phyloP scores from a whole-genome alignment of 345 rosid species.

The Citrus cavaleriei region DNA sequence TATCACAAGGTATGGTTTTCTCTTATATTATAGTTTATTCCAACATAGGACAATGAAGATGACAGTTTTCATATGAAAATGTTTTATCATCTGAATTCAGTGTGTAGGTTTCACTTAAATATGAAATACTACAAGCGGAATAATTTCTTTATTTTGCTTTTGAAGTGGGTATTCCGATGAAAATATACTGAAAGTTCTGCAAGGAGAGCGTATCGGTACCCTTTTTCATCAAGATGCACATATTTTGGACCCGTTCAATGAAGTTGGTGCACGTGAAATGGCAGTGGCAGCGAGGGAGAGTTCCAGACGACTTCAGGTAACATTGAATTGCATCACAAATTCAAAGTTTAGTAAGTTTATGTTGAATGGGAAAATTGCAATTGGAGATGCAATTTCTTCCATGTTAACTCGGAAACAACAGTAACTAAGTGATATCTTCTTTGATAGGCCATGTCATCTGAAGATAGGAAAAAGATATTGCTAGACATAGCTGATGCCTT shows the following conservation, averaged over 20 bases:
- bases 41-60: neutral
- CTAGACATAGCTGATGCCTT: constrained; percentile 79
- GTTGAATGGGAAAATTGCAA: constrained; percentile 6
- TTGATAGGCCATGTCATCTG: constrained; percentile 62
- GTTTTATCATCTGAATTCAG: neutral
- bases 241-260: constrained; percentile 56
- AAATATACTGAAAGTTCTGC: constrained; percentile 75
- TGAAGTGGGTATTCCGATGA: constrained; percentile 74
- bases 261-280: constrained; percentile 68
- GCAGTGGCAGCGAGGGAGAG: constrained; percentile 94
- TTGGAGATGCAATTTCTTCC: neutral
- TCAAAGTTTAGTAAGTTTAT: constrained; percentile 4
- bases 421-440: constrained; percentile 16
- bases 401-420: neutral
- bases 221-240: constrained; percentile 92
- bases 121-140: neutral
- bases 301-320: constrained; percentile 89
- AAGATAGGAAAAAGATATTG: constrained; percentile 71
- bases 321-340: neutral
- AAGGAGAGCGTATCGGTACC: constrained; percentile 85
- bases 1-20: constrained; percentile 71
- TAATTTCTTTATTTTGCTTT: constrained; percentile 21
- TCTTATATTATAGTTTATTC: constrained; percentile 2
- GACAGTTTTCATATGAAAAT: neutral
- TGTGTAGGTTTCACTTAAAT: neutral